Percentiles rank a stretch among this genome's conserved stretches.
Conservation (phyloP, 352 stramenopile species). For the Globisporangium okanoganense region DNA sequence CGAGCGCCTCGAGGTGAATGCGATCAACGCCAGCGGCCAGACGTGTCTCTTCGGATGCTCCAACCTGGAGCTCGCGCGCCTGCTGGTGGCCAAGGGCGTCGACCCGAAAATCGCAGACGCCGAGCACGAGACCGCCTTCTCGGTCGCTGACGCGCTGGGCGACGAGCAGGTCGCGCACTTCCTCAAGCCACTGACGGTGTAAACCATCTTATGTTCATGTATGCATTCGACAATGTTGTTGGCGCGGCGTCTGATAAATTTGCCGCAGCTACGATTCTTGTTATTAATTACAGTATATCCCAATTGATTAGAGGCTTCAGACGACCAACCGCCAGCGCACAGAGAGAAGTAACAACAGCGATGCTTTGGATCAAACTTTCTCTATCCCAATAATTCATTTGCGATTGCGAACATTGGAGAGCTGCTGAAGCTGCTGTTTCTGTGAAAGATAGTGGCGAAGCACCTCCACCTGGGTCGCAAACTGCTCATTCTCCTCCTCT, state of each 20-base stretch:
- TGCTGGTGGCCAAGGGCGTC: conserved; percentile 60
- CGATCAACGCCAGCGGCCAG: conserved; percentile 60
- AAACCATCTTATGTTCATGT: neutral
- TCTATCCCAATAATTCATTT: neutral
- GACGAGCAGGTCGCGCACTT: conserved; percentile 73
- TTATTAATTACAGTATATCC: too few relatives aligned
- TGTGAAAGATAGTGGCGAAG: conserved; percentile 32
- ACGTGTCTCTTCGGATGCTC: conserved; percentile 83
- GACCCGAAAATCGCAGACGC: conserved; percentile 58
- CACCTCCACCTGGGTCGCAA: conserved; percentile 36
- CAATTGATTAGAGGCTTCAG: too few relatives aligned
- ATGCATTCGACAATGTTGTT: neutral
- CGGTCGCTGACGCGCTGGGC: conserved; percentile 65
- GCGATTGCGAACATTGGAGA: too few relatives aligned
- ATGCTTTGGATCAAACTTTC: too few relatives aligned
- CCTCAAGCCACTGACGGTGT: conserved; percentile 34
- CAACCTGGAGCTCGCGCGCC: conserved; percentile 56
- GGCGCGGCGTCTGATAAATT: neutral
- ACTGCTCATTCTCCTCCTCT: conserved; percentile 34
- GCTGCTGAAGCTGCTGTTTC: conserved; percentile 16
- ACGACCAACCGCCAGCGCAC: too few relatives aligned
- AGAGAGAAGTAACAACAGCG: too few relatives aligned
- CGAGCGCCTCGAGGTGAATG: conserved; percentile 60
- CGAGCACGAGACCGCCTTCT: conserved; percentile 68
- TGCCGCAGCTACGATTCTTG: neutral